Percentiles rank a stretch among this genome's conserved stretches.
phyloP scores from a whole-genome alignment of 2,329 filamentous ascomycete species.

The Westerdykella sp. region DNA sequence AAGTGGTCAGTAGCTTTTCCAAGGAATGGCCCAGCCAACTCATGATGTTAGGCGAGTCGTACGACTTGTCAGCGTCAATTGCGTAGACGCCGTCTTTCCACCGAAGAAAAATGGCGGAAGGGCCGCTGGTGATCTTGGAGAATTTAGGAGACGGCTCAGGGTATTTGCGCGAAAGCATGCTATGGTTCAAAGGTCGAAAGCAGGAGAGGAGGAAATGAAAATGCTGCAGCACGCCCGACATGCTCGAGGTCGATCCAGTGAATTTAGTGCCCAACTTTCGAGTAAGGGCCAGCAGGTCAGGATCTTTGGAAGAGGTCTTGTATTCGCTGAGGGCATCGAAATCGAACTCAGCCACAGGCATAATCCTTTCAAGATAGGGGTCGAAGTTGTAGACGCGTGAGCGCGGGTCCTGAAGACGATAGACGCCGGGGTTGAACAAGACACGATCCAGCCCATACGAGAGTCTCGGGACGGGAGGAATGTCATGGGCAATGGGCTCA shows the following conservation, averaged over 20 bases:
- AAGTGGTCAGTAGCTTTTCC: conserved; percentile 86
- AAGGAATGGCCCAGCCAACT: conserved; percentile 92
- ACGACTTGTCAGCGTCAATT: conserved; percentile 93
- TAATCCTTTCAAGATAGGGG: conserved; percentile 85
- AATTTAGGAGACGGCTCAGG: conserved; percentile 56
- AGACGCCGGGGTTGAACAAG: conserved; percentile 86
- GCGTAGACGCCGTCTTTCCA: conserved; percentile 83
- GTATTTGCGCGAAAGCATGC: conserved; percentile 63
- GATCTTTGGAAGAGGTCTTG: conserved; percentile 84
- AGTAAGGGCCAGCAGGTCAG: conserved; percentile 62
- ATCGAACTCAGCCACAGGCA: conserved; percentile 89
- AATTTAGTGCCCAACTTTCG: conserved; percentile 66
- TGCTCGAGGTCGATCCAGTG: conserved; percentile 92
- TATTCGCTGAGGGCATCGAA: conserved; percentile 81
- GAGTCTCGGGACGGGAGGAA: conserved; percentile 55
- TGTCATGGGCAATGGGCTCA: conserved; percentile 38
- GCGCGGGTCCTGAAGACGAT: conserved; percentile 80
- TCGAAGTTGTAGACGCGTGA: conserved; percentile 95
- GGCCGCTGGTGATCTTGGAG: conserved; percentile 65
- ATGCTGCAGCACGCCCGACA: conserved; percentile 80
- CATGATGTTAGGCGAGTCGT: conserved; percentile 75
- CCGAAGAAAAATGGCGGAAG: conserved; percentile 70
- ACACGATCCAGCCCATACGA: conserved; percentile 76
- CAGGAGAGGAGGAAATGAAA: conserved; percentile 87
- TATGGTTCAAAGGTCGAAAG: conserved; percentile 67